These are phyloP conservation scores for Polytolypa hystricis DNA, from an alignment of 2,329 filamentous ascomycete genomes.

Conservation along the genomic window DNA sequence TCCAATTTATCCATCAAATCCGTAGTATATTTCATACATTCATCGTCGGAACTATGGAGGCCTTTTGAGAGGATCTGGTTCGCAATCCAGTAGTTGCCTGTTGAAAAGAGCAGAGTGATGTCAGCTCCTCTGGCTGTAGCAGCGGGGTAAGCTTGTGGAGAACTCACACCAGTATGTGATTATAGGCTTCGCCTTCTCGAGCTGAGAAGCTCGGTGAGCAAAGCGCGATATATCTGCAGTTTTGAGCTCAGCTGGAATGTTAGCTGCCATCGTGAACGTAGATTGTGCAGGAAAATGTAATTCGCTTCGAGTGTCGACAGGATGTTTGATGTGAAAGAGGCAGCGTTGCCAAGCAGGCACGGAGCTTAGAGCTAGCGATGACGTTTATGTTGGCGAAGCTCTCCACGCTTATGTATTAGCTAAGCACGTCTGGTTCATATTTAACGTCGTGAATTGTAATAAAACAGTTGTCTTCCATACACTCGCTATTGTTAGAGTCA, in stretches of 20 bases:
- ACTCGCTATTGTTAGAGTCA: too few species aligned
- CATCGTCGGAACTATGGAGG: constrained; percentile 67
- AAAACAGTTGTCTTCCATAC: too few species aligned
- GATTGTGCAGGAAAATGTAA: not conserved
- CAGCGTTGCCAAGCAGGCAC: too few species aligned
- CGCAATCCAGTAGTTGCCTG: constrained; percentile 83
- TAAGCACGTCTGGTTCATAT: not conserved
- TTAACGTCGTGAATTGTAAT: too few species aligned
- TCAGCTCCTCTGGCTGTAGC: not conserved
- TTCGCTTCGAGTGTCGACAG: too few species aligned
- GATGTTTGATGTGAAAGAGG: too few species aligned
- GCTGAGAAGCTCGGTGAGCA: constrained; percentile 69
- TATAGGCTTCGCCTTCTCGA: constrained; percentile 74
- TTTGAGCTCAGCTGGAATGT: constrained; percentile 62
- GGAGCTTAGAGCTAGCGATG: not conserved
- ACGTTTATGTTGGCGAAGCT: not conserved
- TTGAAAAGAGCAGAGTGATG: not conserved
- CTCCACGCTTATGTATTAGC: not conserved
- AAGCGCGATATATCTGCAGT: constrained; percentile 75
- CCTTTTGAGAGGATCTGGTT: constrained; percentile 77
- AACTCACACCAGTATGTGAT: constrained; percentile 88
- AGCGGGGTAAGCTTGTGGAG: not conserved
- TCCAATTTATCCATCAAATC: constrained; percentile 86
- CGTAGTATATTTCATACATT: constrained; percentile 70
- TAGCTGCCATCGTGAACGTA: constrained; percentile 53